Evolutionary conservation across 768 basidiomycete species (phyloP).

Genomic region (Sporobolomyces roseus): DNA sequence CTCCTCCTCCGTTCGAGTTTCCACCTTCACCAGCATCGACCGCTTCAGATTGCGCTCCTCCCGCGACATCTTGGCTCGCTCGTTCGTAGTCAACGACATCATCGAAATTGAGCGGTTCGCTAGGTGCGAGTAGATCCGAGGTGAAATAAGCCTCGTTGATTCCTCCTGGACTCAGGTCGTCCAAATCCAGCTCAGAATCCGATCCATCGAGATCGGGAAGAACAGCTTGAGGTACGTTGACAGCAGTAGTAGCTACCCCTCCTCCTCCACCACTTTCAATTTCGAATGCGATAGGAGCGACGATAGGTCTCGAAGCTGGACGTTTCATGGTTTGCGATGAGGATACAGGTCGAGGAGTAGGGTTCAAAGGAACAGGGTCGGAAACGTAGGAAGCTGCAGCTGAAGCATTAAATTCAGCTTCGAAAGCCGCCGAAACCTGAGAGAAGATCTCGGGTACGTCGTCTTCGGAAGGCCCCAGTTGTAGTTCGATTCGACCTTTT

Average conservation of each 20-base stretch:
- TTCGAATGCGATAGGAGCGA: neutral
- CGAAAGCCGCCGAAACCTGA: neutral
- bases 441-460: neutral
- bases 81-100: neutral
- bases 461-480: neutral
- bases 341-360: neutral
- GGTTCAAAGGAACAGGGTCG: neutral
- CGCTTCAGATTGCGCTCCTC: neutral
- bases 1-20: neutral
- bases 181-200: neutral
- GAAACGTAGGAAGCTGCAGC: conserved; percentile 16
- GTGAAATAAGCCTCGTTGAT: conserved; percentile 5
- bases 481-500: conserved; percentile 21
- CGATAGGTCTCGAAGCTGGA: neutral
- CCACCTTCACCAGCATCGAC: conserved; percentile 25
- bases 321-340: neutral
- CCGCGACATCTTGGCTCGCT: neutral
- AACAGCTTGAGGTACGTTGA: neutral
- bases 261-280: neutral
- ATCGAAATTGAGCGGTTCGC: neutral
- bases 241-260: neutral
- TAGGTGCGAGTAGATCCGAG: neutral
- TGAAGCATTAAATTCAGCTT: neutral
- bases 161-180: neutral
- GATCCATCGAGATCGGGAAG: neutral